phyloP scores from a whole-genome alignment of 2,329 filamentous ascomycete species.

The Corniculantispora saksenae region DNA sequence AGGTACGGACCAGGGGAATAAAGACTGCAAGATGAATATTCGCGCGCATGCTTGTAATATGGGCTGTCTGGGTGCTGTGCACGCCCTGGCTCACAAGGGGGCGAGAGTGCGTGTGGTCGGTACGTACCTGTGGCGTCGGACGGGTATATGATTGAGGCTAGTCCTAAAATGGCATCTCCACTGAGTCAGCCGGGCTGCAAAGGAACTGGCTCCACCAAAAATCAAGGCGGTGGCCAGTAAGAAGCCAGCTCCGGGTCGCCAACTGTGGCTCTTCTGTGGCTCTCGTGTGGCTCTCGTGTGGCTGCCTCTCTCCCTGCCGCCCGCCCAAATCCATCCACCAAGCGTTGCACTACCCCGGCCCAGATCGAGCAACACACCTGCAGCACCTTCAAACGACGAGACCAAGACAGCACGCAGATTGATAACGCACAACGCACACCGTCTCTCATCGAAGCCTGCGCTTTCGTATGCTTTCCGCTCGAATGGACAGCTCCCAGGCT shows the following conservation, averaged over 20 bases:
- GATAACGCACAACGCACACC: neutral
- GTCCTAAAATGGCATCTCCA: neutral
- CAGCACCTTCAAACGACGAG: constrained; percentile 13
- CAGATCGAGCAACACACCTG: constrained; percentile 18
- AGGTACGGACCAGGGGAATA: neutral
- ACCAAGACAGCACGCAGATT: constrained; percentile 2
- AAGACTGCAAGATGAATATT: neutral
- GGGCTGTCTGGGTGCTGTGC: neutral
- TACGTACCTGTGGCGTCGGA: neutral
- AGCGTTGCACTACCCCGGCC: constrained; percentile 17
- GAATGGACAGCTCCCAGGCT: constrained; percentile 38
- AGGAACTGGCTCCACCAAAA: neutral
- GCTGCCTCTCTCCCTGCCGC: constrained; percentile 6
- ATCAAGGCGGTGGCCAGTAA: no score
- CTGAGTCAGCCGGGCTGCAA: neutral
- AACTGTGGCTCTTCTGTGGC: neutral
- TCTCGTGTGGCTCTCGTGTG: constrained; percentile 3
- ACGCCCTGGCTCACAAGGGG: neutral
- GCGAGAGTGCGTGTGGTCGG: neutral
- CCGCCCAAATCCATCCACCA: neutral
- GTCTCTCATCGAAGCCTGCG: neutral
- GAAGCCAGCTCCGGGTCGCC: no score
- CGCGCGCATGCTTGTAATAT: neutral
- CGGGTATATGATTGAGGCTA: neutral
- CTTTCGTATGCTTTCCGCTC: constrained; percentile 13